phyloP scores from a whole-genome alignment of 2,329 filamentous ascomycete genomes.

The Scedosporium boydii region DNA sequence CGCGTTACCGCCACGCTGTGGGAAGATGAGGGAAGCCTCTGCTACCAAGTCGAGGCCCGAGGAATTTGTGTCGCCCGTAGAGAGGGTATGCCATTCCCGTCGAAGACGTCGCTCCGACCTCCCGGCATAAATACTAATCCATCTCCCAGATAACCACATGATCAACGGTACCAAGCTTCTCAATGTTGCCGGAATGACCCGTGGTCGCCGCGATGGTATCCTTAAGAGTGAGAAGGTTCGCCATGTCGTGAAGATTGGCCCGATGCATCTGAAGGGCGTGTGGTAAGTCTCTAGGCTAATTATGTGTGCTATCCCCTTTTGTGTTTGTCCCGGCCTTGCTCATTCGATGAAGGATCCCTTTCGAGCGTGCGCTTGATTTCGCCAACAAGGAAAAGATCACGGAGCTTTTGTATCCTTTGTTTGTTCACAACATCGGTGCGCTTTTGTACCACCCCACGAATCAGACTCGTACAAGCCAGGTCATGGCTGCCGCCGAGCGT shows the following conservation, averaged over 20 bases:
- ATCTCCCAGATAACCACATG: slow-evolving; percentile 79
- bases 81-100: slow-evolving; percentile 53
- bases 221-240: slow-evolving; percentile 95
- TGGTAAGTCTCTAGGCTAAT: slow-evolving; percentile 52
- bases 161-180: slow-evolving; percentile 96
- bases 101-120: not conserved
- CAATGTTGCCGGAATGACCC: slow-evolving; percentile 96
- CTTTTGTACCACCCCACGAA: slow-evolving; percentile 91
- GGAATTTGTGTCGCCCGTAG: slow-evolving; percentile 91
- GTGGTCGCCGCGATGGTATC: slow-evolving; percentile 89
- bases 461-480: slow-evolving; percentile 69
- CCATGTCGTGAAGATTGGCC: slow-evolving; percentile 96
- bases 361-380: slow-evolving; percentile 94
- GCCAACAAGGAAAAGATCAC: slow-evolving; percentile 99
- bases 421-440: slow-evolving; percentile 93
- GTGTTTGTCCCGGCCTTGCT: not conserved
- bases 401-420: slow-evolving; percentile 85
- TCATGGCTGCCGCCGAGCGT: slow-evolving; percentile 76
- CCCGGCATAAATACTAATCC: slow-evolving; percentile 1
- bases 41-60: slow-evolving; percentile 94
- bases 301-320: slow-evolving; percentile 1
- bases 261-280: slow-evolving; percentile 97
- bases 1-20: slow-evolving; percentile 92
- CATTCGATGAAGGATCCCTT: slow-evolving; percentile 68
- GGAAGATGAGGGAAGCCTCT: slow-evolving; percentile 96